Evolutionary conservation across 108 stramenopile species (phyloP), one percentile per base, ranked within the genome.

Genomic region (Discostella pseudostelligera): DNA sequence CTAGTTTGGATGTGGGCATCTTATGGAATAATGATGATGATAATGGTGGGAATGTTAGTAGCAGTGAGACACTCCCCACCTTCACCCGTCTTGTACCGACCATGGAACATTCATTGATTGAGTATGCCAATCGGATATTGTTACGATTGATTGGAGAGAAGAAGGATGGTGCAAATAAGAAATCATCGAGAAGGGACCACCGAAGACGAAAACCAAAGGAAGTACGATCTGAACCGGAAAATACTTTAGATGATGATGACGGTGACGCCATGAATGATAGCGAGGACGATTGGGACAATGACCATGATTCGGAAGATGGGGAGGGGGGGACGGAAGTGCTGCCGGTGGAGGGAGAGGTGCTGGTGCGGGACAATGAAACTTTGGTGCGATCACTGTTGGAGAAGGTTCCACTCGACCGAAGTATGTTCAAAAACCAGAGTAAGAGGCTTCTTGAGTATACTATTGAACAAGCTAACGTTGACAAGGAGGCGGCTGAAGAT

Each of bases 1-100:
- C 87, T 3, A 83, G 81, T 46, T 44, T 89, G 59, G 90, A 92
- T 39, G 40, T 68, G 14, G 77, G 76, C 8, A 44, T 83, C 24
- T 17, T 74, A 51, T 85, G 84, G 84, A 44, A 39, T 17, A 24
- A 59, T 3, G 62, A 29, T 45, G 61, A 58, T 0, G 61, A 54
- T 44, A 44, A 16, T 32, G 5, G 32, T 5, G 32, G 32, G 12
- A 43, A 20, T 21, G 4, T 4, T 32, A 32, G 32, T 32, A 5
- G 32, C 32, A 29, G 19, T 60, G 9, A 12, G 8, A n/a, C 14
- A 3, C 32, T 76, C 9, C 70, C 75, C 24, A 32, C 43, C 4
- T 71, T 59, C 35, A 25, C 56, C 13, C 13, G 37, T 36, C 43
- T 78, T 47, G 49, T 44, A 39, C n/a, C 42, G 16, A 40, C 36